Conservation (phyloP, 192 early-diverging fungal genomes). For the Coemansia sp. region DNA sequence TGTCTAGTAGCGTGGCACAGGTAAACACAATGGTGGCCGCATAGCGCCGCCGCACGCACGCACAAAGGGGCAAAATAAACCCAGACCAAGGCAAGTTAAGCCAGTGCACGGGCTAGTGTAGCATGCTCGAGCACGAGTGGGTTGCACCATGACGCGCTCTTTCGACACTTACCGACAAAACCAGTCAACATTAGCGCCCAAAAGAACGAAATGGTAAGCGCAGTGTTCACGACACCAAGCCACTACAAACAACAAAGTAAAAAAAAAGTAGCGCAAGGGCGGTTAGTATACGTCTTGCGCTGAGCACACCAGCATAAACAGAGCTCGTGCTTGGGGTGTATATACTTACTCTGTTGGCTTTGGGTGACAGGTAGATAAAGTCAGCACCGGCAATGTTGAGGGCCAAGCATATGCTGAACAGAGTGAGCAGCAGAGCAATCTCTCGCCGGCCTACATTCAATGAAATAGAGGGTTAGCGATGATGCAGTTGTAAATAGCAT, state of each 20-base stretch:
- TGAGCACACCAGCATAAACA: neutral
- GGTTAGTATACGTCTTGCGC: neutral
- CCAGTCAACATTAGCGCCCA: conserved; percentile 49
- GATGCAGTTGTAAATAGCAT: neutral
- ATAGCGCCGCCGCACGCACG: neutral
- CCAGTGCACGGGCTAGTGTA: neutral
- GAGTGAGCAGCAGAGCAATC: conserved; percentile 49
- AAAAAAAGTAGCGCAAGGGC: neutral
- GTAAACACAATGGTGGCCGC: neutral
- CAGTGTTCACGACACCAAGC: conserved; percentile 55
- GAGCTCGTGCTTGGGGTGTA: neutral
- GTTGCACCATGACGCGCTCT: neutral
- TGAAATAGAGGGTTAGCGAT: neutral
- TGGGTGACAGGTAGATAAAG: conserved; percentile 31
- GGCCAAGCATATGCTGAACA: conserved; percentile 46
- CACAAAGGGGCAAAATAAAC: neutral
- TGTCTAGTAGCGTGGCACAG: neutral
- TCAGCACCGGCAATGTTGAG: conserved; percentile 52
- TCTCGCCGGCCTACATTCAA: conserved; percentile 56
- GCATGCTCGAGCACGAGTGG: neutral
- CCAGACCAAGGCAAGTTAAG: too few species aligned
- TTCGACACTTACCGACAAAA: conserved; percentile 48
- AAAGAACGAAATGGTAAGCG: conserved; percentile 55
- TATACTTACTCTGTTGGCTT: conserved; percentile 47
- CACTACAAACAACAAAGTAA: conserved; percentile 28